Evolutionary conservation across 352 stramenopile species (phyloP).

Genomic region (Phytophthora podocarpi): DNA sequence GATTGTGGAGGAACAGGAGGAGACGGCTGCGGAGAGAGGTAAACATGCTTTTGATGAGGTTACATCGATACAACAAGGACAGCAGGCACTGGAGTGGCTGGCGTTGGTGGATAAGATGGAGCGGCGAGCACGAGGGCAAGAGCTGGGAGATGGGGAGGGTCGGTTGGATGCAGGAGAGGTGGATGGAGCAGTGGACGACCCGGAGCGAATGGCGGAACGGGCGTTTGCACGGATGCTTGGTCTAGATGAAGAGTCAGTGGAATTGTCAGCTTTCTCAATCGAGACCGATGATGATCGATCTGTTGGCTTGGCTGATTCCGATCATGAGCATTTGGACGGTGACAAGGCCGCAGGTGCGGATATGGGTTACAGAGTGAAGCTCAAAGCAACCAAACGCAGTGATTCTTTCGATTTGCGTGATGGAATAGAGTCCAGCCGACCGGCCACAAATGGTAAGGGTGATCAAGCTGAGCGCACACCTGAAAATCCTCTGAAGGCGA

Average conservation of each 20-base stretch:
- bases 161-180: background rate
- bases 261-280: slow-evolving; percentile 46
- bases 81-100: slow-evolving; percentile 61
- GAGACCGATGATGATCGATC: slow-evolving; percentile 33
- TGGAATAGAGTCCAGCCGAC: background rate
- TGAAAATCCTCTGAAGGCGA: slow-evolving; percentile 5
- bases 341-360: slow-evolving; percentile 5
- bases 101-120: slow-evolving; percentile 52
- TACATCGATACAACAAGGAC: slow-evolving; percentile 39
- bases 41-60: slow-evolving; percentile 38
- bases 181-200: slow-evolving; percentile 10
- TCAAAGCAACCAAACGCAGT: background rate
- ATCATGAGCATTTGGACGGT: slow-evolving; percentile 1
- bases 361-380: slow-evolving; percentile 1
- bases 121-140: slow-evolving; percentile 19
- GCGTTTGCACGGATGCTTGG: slow-evolving; percentile 56
- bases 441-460: background rate
- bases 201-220: slow-evolving; percentile 24
- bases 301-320: slow-evolving; percentile 13
- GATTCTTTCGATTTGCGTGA: slow-evolving; percentile 1
- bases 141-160: slow-evolving; percentile 17
- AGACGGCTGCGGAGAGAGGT: slow-evolving; percentile 45
- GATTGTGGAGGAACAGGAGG: slow-evolving; percentile 39
- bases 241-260: slow-evolving; percentile 37
- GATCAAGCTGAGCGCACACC: background rate